Evolutionary conservation across 352 stramenopile species (phyloP).

Genomic region (Phytophthora meadii): DNA sequence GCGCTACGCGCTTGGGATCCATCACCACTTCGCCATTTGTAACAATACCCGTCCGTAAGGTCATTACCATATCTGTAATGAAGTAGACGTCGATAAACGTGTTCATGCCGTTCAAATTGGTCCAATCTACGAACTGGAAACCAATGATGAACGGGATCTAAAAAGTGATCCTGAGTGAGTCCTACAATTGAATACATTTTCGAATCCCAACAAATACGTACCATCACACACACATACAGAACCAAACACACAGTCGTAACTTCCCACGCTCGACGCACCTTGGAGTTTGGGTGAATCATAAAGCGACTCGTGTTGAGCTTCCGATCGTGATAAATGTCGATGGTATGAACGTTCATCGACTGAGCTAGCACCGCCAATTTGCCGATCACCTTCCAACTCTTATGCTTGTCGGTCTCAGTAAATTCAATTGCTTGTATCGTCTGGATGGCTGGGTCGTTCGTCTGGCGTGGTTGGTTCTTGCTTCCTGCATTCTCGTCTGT

Average conservation of each 20-base stretch:
- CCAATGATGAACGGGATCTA: slow-evolving; percentile 67
- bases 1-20: slow-evolving; percentile 63
- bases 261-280: slow-evolving; percentile 76
- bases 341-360: slow-evolving; percentile 49
- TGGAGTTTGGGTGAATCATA: slow-evolving; percentile 87
- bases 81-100: slow-evolving; percentile 87
- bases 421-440: slow-evolving; percentile 20
- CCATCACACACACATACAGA: slow-evolving; percentile 80
- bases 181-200: too few relatives aligned
- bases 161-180: not conserved
- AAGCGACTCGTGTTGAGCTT: slow-evolving; percentile 59
- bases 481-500: not conserved
- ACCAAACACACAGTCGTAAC: slow-evolving; percentile 71
- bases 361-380: slow-evolving; percentile 38
- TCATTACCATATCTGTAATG: slow-evolving; percentile 83
- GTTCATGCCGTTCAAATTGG: slow-evolving; percentile 52
- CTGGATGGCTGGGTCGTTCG: slow-evolving; percentile 10
- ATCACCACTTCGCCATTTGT: slow-evolving; percentile 84
- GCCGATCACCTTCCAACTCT: slow-evolving; percentile 40
- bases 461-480: not conserved
- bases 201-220: slow-evolving; percentile 12
- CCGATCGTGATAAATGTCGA: slow-evolving; percentile 86
- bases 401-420: not conserved
- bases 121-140: slow-evolving; percentile 78
- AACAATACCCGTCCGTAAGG: slow-evolving; percentile 77